A percentile compares a stretch with the other conserved stretches of the same genome.
Evolutionary conservation across 1,284 basidiomycete genomes (phyloP).

Genomic region (Puccinia hordei): DNA sequence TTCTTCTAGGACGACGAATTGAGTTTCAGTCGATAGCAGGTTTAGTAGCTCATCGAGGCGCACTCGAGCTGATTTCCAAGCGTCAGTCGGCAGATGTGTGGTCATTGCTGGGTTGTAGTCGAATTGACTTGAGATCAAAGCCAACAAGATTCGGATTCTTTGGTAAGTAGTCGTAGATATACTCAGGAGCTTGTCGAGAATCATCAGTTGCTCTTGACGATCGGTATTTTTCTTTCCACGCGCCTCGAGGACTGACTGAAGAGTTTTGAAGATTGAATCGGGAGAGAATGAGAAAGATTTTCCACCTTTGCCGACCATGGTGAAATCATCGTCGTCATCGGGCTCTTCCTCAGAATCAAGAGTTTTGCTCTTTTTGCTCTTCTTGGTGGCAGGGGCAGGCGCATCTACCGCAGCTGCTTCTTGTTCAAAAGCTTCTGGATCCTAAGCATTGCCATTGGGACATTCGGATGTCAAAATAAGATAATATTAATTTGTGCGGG

Average conservation of each 20-base stretch:
- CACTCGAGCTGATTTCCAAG: constrained; percentile 82
- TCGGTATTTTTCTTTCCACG: constrained; percentile 94
- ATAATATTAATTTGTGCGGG: constrained; percentile 45
- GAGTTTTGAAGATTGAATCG: constrained; percentile 89
- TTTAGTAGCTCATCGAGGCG: constrained; percentile 86
- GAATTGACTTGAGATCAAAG: constrained; percentile 90
- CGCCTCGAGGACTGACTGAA: constrained; percentile 88
- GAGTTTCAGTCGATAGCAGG: constrained; percentile 71
- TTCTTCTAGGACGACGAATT: constrained; percentile 77
- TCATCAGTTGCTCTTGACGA: constrained; percentile 87
- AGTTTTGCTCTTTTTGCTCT: constrained; percentile 58
- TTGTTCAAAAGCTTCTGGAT: constrained; percentile 82
- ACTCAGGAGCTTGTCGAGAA: constrained; percentile 82
- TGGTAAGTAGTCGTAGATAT: constrained; percentile 85
- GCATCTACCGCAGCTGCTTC: constrained; percentile 68
- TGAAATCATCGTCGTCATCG: constrained; percentile 73
- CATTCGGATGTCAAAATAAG: not conserved
- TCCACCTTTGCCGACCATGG: constrained; percentile 87
- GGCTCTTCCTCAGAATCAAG: constrained; percentile 62
- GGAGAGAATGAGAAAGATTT: constrained; percentile 79
- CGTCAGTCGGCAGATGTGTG: constrained; percentile 85
- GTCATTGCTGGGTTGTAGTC: constrained; percentile 84
- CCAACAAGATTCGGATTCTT: constrained; percentile 88
- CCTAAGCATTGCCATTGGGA: constrained; percentile 62
- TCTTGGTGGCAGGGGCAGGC: constrained; percentile 60